phyloP scores from a whole-genome alignment of 257 asterid species.

The Solanum commersonii region DNA sequence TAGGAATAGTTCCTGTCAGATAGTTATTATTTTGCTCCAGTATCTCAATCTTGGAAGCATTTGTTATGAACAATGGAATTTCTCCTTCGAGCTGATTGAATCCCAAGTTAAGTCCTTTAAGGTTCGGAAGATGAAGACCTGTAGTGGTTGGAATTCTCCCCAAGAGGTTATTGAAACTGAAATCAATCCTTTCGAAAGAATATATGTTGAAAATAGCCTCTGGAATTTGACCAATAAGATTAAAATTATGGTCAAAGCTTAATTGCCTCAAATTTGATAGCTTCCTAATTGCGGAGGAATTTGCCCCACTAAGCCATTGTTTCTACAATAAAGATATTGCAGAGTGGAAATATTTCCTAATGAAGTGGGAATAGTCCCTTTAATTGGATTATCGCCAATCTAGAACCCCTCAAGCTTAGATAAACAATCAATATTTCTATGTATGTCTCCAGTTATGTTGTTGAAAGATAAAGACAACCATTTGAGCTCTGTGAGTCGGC shows the following conservation, averaged over 20 bases:
- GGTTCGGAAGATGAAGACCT: conserved; percentile 16
- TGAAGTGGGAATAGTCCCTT: too few relatives aligned
- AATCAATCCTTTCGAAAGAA: neutral
- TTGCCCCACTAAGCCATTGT: too few relatives aligned
- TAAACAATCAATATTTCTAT: conserved; percentile 1
- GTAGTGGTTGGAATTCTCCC: neutral
- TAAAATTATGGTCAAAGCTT: neutral
- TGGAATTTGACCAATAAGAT: conserved; percentile 26
- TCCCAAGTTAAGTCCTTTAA: neutral
- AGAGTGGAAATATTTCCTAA: too few relatives aligned
- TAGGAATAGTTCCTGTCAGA: conserved; percentile 18
- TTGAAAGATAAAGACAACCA: too few relatives aligned
- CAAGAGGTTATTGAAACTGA: neutral
- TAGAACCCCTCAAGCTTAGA: too few relatives aligned
- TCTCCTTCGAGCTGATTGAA: conserved; percentile 13
- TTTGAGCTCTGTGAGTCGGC: too few relatives aligned
- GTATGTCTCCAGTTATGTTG: neutral
- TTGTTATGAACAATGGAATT: conserved; percentile 16
- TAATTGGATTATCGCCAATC: too few relatives aligned
- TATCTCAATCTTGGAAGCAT: conserved; percentile 14
- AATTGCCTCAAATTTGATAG: conserved; percentile 9
- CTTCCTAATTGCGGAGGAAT: conserved; percentile 21
- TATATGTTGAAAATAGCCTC: conserved; percentile 22
- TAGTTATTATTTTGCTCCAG: conserved; percentile 3
- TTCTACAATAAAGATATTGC: too few relatives aligned